Evolutionary conservation across 2,329 filamentous ascomycete genomes (phyloP).

Genomic region (Triangularia verruculosa): DNA sequence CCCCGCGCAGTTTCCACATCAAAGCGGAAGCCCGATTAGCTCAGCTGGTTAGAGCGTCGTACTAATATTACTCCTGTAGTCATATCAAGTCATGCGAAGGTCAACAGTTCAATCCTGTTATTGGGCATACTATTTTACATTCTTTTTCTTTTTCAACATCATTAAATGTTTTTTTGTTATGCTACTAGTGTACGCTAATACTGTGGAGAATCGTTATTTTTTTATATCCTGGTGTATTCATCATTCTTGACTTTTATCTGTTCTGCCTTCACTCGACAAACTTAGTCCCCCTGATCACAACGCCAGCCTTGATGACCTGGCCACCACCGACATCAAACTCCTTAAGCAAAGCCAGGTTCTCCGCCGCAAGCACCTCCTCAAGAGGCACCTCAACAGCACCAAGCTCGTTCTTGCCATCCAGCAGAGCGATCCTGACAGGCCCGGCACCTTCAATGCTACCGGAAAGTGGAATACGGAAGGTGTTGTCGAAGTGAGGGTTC

Average conservation of each 20-base stretch:
- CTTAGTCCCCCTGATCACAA: slow-evolving; percentile 34
- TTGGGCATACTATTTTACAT: background rate
- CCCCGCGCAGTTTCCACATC: too few species aligned
- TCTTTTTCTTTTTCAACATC: background rate
- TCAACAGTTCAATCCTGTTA: background rate
- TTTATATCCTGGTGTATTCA: background rate
- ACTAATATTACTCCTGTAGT: background rate
- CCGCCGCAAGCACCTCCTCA: slow-evolving; percentile 33
- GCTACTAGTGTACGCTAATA: background rate
- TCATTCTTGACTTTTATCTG: too few species aligned
- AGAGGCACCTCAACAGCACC: slow-evolving; percentile 38
- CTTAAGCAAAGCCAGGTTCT: slow-evolving; percentile 32
- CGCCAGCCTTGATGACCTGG: slow-evolving; percentile 35
- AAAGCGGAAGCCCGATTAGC: background rate
- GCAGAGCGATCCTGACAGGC: slow-evolving; percentile 33
- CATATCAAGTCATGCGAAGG: background rate
- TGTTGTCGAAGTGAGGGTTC: slow-evolving; percentile 46
- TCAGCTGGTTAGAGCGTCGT: background rate
- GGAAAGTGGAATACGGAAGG: slow-evolving; percentile 42
- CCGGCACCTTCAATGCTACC: slow-evolving; percentile 27
- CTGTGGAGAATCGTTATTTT: background rate
- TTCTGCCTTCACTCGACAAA: slow-evolving; percentile 11
- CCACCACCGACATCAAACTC: slow-evolving; percentile 38
- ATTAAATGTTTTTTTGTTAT: background rate
- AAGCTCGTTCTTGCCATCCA: slow-evolving; percentile 36